phyloP scores from a whole-genome alignment of 805 yeast genomes.

The Pichia thaimueangensis region DNA sequence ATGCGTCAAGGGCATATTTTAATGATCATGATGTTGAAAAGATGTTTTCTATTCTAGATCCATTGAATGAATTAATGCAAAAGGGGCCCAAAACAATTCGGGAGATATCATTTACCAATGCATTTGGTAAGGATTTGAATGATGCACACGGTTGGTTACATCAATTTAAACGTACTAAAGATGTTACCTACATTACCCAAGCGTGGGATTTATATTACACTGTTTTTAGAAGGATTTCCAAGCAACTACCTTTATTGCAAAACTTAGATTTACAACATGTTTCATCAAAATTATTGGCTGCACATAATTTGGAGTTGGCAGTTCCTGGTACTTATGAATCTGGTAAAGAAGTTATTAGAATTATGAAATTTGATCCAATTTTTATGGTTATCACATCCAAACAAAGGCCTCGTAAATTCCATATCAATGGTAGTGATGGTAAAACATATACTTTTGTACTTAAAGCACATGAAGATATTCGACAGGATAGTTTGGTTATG shows the following conservation, averaged over 20 bases:
- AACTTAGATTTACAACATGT: constrained; percentile 87
- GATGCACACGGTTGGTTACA: constrained; percentile 94
- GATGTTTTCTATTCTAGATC: constrained; percentile 88
- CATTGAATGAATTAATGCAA: constrained; percentile 77
- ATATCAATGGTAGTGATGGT: constrained; percentile 85
- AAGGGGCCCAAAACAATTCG: constrained; percentile 88
- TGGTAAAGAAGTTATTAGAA: constrained; percentile 69
- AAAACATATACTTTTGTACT: constrained; percentile 74
- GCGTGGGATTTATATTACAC: constrained; percentile 97
- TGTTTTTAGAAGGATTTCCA: constrained; percentile 84
- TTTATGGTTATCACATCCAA: constrained; percentile 87
- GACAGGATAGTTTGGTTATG: constrained; percentile 97
- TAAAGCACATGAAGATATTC: constrained; percentile 96
- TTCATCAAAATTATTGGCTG: constrained; percentile 80
- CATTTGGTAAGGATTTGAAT: constrained; percentile 86
- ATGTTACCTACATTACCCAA: constrained; percentile 82
- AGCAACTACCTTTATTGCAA: constrained; percentile 82
- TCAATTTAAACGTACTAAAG: constrained; percentile 78
- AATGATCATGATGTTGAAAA: constrained; percentile 93
- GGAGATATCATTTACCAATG: constrained; percentile 86
- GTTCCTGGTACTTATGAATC: constrained; percentile 92
- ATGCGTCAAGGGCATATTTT: constrained; percentile 88
- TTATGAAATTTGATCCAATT: constrained; percentile 71
- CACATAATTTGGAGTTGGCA: constrained; percentile 75
- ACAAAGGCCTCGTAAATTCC: constrained; percentile 86